Evolutionary conservation across 495 filamentous ascomycete genomes (phyloP).

Genomic region (Cetradonia linearis): DNA sequence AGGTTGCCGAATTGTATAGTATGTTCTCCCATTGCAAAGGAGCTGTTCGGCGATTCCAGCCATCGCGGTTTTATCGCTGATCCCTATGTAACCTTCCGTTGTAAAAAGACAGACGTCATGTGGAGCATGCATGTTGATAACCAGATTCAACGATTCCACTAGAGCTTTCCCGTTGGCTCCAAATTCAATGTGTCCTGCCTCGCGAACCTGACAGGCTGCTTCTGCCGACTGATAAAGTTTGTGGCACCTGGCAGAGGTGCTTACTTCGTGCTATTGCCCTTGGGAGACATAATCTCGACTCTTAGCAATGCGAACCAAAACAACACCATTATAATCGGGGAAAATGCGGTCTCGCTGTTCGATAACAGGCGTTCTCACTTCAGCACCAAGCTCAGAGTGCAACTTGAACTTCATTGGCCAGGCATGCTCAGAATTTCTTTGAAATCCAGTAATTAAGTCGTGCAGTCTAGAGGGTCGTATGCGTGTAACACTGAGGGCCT

Average conservation of each 20-base stretch:
- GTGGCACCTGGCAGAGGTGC: not conserved
- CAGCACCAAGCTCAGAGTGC: too few species aligned
- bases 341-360: not conserved
- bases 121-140: not conserved
- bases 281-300: not conserved
- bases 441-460: not conserved
- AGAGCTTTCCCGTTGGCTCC: not conserved
- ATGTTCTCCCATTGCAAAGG: not conserved
- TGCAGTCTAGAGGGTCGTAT: not conserved
- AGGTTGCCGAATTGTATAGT: not conserved
- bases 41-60: not conserved
- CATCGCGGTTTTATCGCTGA: not conserved
- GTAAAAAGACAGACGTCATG: not conserved
- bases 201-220: not conserved
- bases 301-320: not conserved
- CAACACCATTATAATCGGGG: not conserved
- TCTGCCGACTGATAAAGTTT: not conserved
- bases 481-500: not conserved
- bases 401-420: not conserved
- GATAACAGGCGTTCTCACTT: not conserved
- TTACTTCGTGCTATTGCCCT: not conserved
- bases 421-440: not conserved
- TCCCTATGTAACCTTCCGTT: not conserved
- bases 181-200: not conserved
- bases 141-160: not conserved